A percentile compares a stretch with the other conserved stretches of the same genome.
Conservation (phyloP, 2,329 filamentous ascomycete species). For the Trichoderma cornu-damae region DNA sequence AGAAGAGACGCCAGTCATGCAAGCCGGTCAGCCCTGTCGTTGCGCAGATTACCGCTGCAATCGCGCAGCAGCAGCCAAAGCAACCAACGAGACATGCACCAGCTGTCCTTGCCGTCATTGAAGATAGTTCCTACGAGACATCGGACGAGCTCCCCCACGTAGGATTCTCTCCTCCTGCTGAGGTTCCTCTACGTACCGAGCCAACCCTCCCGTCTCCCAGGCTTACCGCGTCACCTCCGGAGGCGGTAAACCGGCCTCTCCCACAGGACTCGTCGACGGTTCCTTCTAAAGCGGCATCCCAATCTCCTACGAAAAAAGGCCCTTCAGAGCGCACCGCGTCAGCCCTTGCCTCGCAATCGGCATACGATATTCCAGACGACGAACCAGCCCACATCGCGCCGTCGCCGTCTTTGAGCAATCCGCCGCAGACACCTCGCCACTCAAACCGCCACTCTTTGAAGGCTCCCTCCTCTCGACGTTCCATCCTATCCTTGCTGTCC, state of each 20-base stretch:
- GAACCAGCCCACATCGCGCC: slow-evolving; percentile 20
- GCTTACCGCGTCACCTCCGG: background rate
- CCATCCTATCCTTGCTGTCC: slow-evolving; percentile 42
- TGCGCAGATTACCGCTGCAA: background rate
- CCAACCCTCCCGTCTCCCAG: background rate
- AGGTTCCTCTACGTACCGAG: background rate
- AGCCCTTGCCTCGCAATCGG: background rate
- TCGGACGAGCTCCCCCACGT: background rate
- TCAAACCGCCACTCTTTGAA: slow-evolving; percentile 24
- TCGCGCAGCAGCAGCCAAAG: background rate
- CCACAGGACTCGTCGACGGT: too few species aligned
- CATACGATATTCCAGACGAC: background rate
- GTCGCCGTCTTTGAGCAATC: slow-evolving; percentile 18
- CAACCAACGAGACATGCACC: background rate
- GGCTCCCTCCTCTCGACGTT: slow-evolving; percentile 31
- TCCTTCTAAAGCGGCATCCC: background rate
- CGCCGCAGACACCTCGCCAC: slow-evolving; percentile 28
- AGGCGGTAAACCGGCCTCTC: background rate
- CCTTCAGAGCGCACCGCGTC: slow-evolving; percentile 20
- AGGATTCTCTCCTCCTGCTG: background rate
- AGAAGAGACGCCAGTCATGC: background rate
- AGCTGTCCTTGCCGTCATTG: background rate
- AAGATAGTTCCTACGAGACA: slow-evolving; percentile 15
- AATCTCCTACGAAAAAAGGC: background rate
- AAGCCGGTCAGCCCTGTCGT: background rate